Evolutionary conservation across 2,329 filamentous ascomycete genomes (phyloP), one percentile per base, ranked within the genome.

Genomic region (Drechslera avenae): DNA sequence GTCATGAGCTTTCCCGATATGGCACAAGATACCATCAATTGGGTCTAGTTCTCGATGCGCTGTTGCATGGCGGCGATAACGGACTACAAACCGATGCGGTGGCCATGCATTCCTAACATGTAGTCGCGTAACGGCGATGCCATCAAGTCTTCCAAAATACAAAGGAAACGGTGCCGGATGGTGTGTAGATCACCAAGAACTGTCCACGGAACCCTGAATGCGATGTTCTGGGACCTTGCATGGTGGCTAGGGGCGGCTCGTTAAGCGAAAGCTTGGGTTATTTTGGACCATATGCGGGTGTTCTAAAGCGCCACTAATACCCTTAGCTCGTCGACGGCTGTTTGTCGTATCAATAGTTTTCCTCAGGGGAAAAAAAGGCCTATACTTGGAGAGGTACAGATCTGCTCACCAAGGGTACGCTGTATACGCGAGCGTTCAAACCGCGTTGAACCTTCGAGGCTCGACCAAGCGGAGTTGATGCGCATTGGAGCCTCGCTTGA

Each of bases 271-370:
- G 47, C 40, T 49, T 56, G 35, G 41, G 17, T 39, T 52, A 54
- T 54, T 59, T 59, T 56, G 56, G 47, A 36, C 19, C 14, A 6
- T 9, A 30, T 36, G 47, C 18, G 52, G 30, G 18, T 10, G 50
- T 52, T 59, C 52, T 46, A 47, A 7, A 18, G 35, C 4, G 13
- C 39, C 42, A 31, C 56, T 51, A 54, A 28, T 10, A 2, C 9
- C 2, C 12, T n/a, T 59, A 56, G 52, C 21, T 28, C 19, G 5
- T 34, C 19, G 48, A 21, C 50, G 47, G 46, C 48, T 48, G 55
- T 54, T 59, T 52, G 41, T 42, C 43, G 52, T 51, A 36, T 54
- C 55, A 34, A 58, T 60, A 60, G 37, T 52, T 39, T 35, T 28
- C 43, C 36, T 12, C 42, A 47, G 36, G 32, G 42, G 45, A 26